Evolutionary conservation across 371 early-diverging fungal genomes (phyloP).

Genomic region (Batrachochytrium dendrobatidis): DNA sequence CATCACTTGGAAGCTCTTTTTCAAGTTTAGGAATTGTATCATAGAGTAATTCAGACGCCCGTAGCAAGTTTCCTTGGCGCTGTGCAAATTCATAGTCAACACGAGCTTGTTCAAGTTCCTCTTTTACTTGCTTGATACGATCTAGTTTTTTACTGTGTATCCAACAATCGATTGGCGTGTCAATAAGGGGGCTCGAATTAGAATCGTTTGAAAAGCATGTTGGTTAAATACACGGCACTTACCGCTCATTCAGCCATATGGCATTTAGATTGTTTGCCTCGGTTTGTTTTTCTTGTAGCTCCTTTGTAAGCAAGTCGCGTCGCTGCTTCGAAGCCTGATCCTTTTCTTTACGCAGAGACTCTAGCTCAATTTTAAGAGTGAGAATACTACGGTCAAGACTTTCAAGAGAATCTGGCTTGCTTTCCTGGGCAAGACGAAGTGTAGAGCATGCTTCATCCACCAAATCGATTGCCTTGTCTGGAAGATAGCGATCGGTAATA

Average conservation of each 20-base stretch:
- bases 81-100: slow-evolving; percentile 65
- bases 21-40: slow-evolving; percentile 55
- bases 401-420: slow-evolving; percentile 88
- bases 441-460: slow-evolving; percentile 91
- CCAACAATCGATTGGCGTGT: slow-evolving; percentile 8
- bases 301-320: slow-evolving; percentile 68
- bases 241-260: slow-evolving; percentile 53
- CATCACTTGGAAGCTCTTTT: slow-evolving; percentile 39
- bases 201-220: not conserved
- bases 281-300: slow-evolving; percentile 62
- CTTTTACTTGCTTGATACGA: slow-evolving; percentile 60
- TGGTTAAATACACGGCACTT: not conserved
- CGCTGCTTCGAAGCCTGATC: slow-evolving; percentile 70
- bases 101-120: slow-evolving; percentile 70
- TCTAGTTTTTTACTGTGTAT: slow-evolving; percentile 51
- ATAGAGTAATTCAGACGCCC: slow-evolving; percentile 50
- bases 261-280: slow-evolving; percentile 54
- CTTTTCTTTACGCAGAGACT: slow-evolving; percentile 87
- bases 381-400: slow-evolving; percentile 77
- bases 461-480: slow-evolving; percentile 83
- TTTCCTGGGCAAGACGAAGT: slow-evolving; percentile 44
- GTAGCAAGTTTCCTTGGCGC: slow-evolving; percentile 53
- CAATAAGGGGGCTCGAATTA: not conserved
- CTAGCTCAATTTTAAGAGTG: slow-evolving; percentile 91
- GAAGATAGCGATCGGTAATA: slow-evolving; percentile 70